These are phyloP conservation scores for Fulvia fulva DNA, from an alignment of 2,329 filamentous ascomycete species.

Conservation along the genomic window DNA sequence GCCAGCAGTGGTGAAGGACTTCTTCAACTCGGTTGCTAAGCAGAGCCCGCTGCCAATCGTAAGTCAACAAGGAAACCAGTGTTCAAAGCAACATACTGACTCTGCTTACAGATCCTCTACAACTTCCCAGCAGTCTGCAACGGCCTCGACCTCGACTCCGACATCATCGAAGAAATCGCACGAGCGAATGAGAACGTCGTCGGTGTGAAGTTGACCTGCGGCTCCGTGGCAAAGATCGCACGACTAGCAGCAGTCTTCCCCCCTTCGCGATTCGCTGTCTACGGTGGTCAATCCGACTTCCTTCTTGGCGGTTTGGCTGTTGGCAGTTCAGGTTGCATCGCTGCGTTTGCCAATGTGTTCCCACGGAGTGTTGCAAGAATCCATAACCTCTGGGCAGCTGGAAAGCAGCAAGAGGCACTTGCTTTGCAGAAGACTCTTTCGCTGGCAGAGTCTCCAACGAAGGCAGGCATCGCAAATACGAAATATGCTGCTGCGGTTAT, in stretches of 20 bases:
- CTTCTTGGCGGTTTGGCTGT: slow-evolving; percentile 49
- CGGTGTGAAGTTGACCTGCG: slow-evolving; percentile 64
- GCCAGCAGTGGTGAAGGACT: slow-evolving; percentile 54
- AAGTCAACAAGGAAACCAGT: neutral
- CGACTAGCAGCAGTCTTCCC: slow-evolving; percentile 52
- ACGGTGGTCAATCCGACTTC: slow-evolving; percentile 66
- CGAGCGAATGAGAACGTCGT: slow-evolving; percentile 53
- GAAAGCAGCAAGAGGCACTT: slow-evolving; percentile 56
- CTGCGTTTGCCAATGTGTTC: slow-evolving; percentile 53
- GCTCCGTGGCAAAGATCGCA: slow-evolving; percentile 58
- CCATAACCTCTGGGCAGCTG: slow-evolving; percentile 58
- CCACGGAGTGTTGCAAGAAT: slow-evolving; percentile 55
- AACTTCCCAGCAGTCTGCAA: slow-evolving; percentile 68
- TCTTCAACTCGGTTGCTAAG: slow-evolving; percentile 57
- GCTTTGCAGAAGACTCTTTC: slow-evolving; percentile 59
- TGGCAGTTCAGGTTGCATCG: slow-evolving; percentile 50
- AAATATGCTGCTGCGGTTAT: slow-evolving; percentile 63
- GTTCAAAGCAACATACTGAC: neutral
- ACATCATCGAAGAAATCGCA: slow-evolving; percentile 54
- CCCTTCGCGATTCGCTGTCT: slow-evolving; percentile 57
- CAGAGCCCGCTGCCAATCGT: slow-evolving; percentile 51
- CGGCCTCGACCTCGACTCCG: slow-evolving; percentile 64
- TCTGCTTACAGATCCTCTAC: slow-evolving; percentile 49
- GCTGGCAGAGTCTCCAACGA: slow-evolving; percentile 62
- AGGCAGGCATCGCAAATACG: slow-evolving; percentile 62